Evolutionary conservation across 1,139 yeast species (phyloP).

Genomic region (Saccharomyces pastorianus): DNA sequence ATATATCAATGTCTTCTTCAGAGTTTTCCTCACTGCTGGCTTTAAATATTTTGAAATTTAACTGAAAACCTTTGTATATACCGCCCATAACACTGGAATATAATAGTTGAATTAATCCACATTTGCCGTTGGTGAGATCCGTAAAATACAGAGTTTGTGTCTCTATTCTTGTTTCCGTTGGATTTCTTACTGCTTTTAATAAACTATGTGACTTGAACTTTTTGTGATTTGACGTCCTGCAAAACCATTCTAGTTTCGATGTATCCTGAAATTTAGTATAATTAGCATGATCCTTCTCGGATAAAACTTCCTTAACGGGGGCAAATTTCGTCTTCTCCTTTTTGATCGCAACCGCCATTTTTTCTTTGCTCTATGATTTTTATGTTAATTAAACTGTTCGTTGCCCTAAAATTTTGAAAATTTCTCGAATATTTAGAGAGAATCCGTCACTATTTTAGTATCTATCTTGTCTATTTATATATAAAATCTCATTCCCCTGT

Average conservation of each 20-base stretch:
- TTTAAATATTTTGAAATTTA: slow-evolving; percentile 60
- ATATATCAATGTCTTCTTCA: slow-evolving; percentile 32
- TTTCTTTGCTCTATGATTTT: not conserved
- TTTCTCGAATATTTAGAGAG: not conserved
- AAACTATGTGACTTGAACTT: slow-evolving; percentile 6
- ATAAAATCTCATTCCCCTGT: not conserved
- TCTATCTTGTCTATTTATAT: not conserved
- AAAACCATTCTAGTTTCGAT: slow-evolving; percentile 11
- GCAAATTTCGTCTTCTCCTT: slow-evolving; percentile 12
- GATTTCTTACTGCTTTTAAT: slow-evolving; percentile 10
- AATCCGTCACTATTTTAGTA: not conserved
- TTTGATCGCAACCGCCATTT: slow-evolving; percentile 5
- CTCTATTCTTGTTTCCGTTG: slow-evolving; percentile 61
- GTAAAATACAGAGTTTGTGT: slow-evolving; percentile 79
- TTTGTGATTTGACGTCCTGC: slow-evolving; percentile 6
- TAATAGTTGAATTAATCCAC: slow-evolving; percentile 77
- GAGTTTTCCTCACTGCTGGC: slow-evolving; percentile 30
- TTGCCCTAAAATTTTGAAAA: not conserved
- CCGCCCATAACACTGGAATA: slow-evolving; percentile 73
- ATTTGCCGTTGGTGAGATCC: slow-evolving; percentile 45
- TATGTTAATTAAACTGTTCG: not conserved
- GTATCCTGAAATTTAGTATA: slow-evolving; percentile 10
- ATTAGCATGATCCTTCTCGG: slow-evolving; percentile 5
- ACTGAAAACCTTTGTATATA: slow-evolving; percentile 74
- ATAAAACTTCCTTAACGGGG: slow-evolving; percentile 9